Conservation (phyloP, 2,329 filamentous ascomycete genomes). For the Talaromyces sp. region DNA sequence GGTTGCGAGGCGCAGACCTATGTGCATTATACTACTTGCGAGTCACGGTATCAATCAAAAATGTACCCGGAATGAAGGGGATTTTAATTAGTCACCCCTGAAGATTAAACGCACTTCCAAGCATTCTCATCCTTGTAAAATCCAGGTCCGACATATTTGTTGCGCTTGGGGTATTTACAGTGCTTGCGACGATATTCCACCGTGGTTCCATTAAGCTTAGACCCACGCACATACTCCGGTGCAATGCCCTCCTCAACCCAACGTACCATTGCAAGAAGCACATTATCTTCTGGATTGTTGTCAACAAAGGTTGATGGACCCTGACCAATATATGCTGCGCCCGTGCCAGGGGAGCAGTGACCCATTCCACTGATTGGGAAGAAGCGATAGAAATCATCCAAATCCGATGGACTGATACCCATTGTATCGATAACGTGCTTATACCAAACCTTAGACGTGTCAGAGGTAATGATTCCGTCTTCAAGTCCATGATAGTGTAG, state of each 20-base stretch:
- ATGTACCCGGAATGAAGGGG: no score
- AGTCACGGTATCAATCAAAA: no score
- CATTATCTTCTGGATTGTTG: constrained; percentile 42
- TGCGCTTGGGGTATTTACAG: constrained; percentile 40
- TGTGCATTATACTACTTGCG: no score
- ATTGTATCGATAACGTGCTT: constrained; percentile 44
- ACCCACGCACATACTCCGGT: constrained; percentile 43
- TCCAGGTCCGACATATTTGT: constrained; percentile 11
- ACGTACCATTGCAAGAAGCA: constrained; percentile 51
- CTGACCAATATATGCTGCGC: constrained; percentile 45
- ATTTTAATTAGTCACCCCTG: no score
- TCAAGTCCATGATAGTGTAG: constrained; percentile 40
- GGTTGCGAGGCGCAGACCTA: no score
- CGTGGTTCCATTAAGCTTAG: constrained; percentile 43
- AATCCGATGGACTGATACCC: constrained; percentile 25
- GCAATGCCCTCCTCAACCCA: constrained; percentile 51
- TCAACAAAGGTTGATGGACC: constrained; percentile 14
- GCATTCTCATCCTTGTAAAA: neutral
- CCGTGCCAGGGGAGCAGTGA: constrained; percentile 49
- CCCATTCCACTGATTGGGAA: constrained; percentile 57
- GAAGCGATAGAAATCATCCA: constrained; percentile 47
- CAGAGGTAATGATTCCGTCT: constrained; percentile 54
- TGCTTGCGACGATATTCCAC: constrained; percentile 49
- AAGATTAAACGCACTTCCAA: neutral
- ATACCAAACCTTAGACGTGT: constrained; percentile 55